Conservation (phyloP, 306 rosid species). For the Cucurbita argyrosperma region DNA sequence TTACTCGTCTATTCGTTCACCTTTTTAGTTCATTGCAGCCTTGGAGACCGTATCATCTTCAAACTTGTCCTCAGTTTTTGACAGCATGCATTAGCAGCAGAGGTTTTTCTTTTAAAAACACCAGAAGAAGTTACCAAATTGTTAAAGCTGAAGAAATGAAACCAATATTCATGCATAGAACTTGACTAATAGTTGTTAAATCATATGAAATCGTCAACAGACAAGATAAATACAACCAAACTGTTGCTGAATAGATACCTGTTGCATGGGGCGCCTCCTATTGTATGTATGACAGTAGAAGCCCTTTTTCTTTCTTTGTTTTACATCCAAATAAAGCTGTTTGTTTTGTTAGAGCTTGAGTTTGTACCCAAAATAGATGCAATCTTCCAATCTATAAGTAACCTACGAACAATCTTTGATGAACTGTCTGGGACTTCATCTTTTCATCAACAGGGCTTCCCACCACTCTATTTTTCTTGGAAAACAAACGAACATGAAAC, state of each 20-base stretch:
- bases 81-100: background rate
- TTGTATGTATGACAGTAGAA: slow-evolving; percentile 2
- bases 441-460: background rate
- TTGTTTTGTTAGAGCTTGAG: slow-evolving; percentile 2
- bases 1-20: background rate
- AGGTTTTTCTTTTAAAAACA: background rate
- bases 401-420: background rate
- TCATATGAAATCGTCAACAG: too few relatives aligned
- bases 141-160: background rate
- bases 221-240: background rate
- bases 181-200: too few relatives aligned
- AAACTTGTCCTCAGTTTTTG: background rate
- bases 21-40: background rate
- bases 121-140: background rate
- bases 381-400: background rate
- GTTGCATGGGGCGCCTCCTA: background rate
- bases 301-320: background rate
- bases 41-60: background rate
- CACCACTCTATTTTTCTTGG: slow-evolving; percentile 6
- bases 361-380: slow-evolving; percentile 1
- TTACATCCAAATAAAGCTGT: slow-evolving; percentile 1
- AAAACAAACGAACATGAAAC: slow-evolving; percentile 6
- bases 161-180: background rate
- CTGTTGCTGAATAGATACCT: background rate
- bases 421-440: background rate